Percentiles rank a stretch among this genome's conserved stretches.
Conservation (phyloP, 495 filamentous ascomycete genomes). For the Trichocladium antarcticum region DNA sequence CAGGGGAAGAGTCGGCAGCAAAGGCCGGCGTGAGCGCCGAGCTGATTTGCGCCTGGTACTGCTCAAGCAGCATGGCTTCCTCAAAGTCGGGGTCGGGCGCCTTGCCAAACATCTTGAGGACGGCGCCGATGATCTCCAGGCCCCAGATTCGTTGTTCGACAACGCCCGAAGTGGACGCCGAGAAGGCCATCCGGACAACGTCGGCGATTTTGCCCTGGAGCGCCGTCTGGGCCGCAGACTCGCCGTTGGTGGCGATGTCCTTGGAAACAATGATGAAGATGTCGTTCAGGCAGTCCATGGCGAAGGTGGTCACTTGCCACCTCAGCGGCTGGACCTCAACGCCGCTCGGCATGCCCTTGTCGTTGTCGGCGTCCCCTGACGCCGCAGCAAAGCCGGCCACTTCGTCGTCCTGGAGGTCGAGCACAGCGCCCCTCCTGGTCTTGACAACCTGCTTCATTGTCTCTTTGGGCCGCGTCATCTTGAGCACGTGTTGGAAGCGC, state of each 20-base stretch:
- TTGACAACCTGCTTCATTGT: slow-evolving; percentile 40
- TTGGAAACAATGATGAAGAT: slow-evolving; percentile 65
- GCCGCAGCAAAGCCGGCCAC: slow-evolving; percentile 84
- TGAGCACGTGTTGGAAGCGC: slow-evolving; percentile 77
- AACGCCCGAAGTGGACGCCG: slow-evolving; percentile 87
- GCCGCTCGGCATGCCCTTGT: slow-evolving; percentile 46
- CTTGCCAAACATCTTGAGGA: slow-evolving; percentile 92
- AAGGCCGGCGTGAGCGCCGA: slow-evolving; percentile 95
- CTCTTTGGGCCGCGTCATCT: slow-evolving; percentile 61
- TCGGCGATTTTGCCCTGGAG: slow-evolving; percentile 81
- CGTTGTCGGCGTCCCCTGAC: slow-evolving; percentile 51
- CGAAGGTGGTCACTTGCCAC: slow-evolving; percentile 94
- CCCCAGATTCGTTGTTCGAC: slow-evolving; percentile 81
- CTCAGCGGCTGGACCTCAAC: slow-evolving; percentile 76
- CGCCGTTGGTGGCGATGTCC: slow-evolving; percentile 56
- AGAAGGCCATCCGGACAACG: slow-evolving; percentile 95
- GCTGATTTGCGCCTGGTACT: slow-evolving; percentile 96
- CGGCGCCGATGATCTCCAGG: slow-evolving; percentile 81
- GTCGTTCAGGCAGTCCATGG: slow-evolving; percentile 81
- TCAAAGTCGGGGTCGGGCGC: slow-evolving; percentile 92
- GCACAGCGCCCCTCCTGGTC: slow-evolving; percentile 39
- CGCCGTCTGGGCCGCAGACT: slow-evolving; percentile 58
- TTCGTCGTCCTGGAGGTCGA: slow-evolving; percentile 89
- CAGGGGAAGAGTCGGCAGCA: slow-evolving; percentile 87
- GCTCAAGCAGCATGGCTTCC: slow-evolving; percentile 88